Evolutionary conservation across 176 grass and related monocot genomes (phyloP).

Genomic region (Triticum aestivum): IWGSC_CS_RefSeq_v2.1 NC_057808.1:224598105-224598604

Average conservation of each 20-base stretch:
- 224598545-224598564: background rate
- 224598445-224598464: background rate
- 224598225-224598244: background rate
- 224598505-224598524: background rate
- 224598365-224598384: background rate
- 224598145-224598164: too few species aligned
- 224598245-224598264: background rate
- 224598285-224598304: background rate
- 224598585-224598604: background rate
- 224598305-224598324: background rate
- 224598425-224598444: constrained; percentile 13
- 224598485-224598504: background rate
- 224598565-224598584: background rate
- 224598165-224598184: too few species aligned
- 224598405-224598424: constrained; percentile 4
- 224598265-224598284: background rate
- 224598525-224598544: background rate
- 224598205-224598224: background rate
- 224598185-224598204: too few species aligned
- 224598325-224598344: constrained; percentile 17
- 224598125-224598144: too few species aligned
- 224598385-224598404: constrained; percentile 8
- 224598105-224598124: too few species aligned
- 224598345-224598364: constrained; percentile 8
- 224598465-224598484: background rate